Percentiles rank a stretch among this genome's conserved stretches.
Conservation (phyloP, 495 filamentous ascomycete genomes). For the Hypoxylon crocopeplum region DNA sequence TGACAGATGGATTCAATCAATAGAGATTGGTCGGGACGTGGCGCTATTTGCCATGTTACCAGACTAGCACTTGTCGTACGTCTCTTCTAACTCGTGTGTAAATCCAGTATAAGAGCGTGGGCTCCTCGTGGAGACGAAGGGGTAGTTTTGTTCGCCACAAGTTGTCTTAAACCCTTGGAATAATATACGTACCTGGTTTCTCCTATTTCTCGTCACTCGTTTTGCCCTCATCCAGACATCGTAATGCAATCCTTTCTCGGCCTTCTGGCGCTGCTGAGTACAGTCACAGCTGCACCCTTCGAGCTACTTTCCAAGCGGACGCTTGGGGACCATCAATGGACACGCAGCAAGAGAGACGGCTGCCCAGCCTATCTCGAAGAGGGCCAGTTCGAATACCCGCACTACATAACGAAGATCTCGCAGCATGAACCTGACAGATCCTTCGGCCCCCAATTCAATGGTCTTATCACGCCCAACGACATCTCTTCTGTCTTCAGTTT, state of each 20-base stretch:
- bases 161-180: background rate
- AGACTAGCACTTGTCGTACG: background rate
- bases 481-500: conserved; percentile 38
- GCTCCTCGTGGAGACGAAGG: background rate
- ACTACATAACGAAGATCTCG: conserved; percentile 37
- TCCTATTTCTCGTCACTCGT: background rate
- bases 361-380: conserved; percentile 35
- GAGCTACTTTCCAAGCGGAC: conserved; percentile 32
- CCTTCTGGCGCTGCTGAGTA: conserved; percentile 7
- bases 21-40: background rate
- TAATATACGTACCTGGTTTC: background rate
- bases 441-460: conserved; percentile 24
- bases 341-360: conserved; percentile 12
- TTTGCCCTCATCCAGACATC: background rate
- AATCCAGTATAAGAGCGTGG: conserved; percentile 13
- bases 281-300: conserved; percentile 29
- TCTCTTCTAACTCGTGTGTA: background rate
- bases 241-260: conserved; percentile 17
- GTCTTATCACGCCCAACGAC: conserved; percentile 35
- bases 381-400: conserved; percentile 32
- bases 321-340: conserved; percentile 33
- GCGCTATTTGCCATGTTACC: background rate
- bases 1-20: background rate
- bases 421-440: conserved; percentile 19
- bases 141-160: background rate